Base-by-base conservation (phyloP, 441 rosid genomes). In the Bruguiera hainesii region DNA sequence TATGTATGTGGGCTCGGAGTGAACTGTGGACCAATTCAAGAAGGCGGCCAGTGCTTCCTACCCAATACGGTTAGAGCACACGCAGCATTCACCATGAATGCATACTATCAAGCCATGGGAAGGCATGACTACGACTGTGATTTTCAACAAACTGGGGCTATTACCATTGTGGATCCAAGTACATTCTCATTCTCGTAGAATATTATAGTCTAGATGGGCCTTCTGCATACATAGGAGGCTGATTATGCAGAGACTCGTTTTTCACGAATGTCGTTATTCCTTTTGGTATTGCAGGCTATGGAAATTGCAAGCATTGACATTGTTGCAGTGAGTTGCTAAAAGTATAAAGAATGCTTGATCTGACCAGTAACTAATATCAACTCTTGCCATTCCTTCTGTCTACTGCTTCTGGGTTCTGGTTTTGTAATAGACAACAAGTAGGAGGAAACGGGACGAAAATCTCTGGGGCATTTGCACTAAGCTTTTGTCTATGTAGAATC, bases 61-160 rank as follows among this genome's bases (percentile, higher is more conserved):
- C 93, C 96, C 0, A 80, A 85, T 25, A 86, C 91, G 0, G 85
- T 86, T 3, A 79, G 79, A 56, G 91, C 87, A 62, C 91, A 89
- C 48, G 86, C 91, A 0, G 86, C 89, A 5, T 88, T 67, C 31
- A 87, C 96, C 52, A 89, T 86, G 96, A 89, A 88, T 63, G 69
- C 71, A 60, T 91, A 79, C 69, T 86, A 82, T 67, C 91, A 87
- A 69, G 76, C 89, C 16, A 75, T 67, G 33, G 87, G 80, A 26
- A 81, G 75, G 72, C 70, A 77, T 59, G 75, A 72, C 25, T 78
- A 69, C 15, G 81, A 84, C 11, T 88, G 93, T 37, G 84, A 84
- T 70, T 88, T 90, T 75, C 67, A 72, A 18, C 82, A 71, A 37
- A 88, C 88, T 9, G 95, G 85, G 11, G 79, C 77, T 9, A 61